Evolutionary conservation across 2,329 filamentous ascomycete genomes (phyloP), one percentile per base, ranked within the genome.

Genomic region (Colletotrichum sp.): DNA sequence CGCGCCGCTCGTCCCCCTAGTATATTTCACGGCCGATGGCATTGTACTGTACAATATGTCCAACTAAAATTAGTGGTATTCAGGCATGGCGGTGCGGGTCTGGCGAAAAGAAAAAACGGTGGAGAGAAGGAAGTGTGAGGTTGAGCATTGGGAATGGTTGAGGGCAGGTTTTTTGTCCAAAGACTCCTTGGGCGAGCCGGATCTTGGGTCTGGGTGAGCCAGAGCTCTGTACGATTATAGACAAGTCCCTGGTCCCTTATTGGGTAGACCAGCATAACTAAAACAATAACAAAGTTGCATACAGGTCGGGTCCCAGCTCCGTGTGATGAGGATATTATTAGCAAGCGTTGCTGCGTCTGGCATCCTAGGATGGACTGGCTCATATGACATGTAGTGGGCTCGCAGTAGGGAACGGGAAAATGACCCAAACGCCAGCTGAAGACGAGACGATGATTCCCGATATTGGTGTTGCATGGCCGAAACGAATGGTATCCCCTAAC

Each of bases 41-140:
- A 73, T 73, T 75, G 43, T 48, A 48, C n/a, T 75, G 69, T 75
- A 75, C 65, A 58, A 65, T 38, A 67, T 73, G 56, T 55, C 36
- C 55, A 66, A 36, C 56, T 68, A 72, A 73, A 72, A 72, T 21
- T 67, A 75, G 56, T 75, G 38, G 34, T 64, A 66, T 73, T 75
- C 43, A 62, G 56, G 73, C 73, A 75, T 75, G 73, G 73, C 56
- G 60, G 56, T 38, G 62, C 56, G 73, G 70, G 15, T 34, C 28
- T 61, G 55, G 72, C 36, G 55, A 64, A 64, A 56, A 71, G 61
- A 48, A 48, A 66, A 62, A 75, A 60, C n/a, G 55, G 58, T 32
- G 56, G 60, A 67, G 56, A 36, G 10, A 24, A 28, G 38, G 26
- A 24, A 61, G 58, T n/a, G 58, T 24, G 61, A 64, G 21, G 36